Conservation (phyloP, 2,329 filamentous ascomycete species). For the Hymenoscyphus albidus region DNA sequence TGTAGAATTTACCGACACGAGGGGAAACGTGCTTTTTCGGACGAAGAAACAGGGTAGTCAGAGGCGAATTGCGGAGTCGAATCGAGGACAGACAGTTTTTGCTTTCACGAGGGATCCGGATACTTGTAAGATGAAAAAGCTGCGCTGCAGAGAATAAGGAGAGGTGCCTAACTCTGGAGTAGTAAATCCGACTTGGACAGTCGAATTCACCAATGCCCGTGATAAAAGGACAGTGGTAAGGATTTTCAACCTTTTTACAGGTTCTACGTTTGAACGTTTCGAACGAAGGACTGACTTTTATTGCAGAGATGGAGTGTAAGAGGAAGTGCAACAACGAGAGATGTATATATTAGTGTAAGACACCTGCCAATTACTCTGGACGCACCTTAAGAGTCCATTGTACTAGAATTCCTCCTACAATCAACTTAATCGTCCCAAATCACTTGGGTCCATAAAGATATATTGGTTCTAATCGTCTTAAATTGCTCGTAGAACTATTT, state of each 20-base stretch:
- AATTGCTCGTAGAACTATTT: too few relatives aligned
- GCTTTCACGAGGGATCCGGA: constrained; percentile 7
- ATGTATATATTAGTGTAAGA: constrained; percentile 12
- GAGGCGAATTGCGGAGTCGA: constrained; percentile 2
- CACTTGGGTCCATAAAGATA: too few relatives aligned
- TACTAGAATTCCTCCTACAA: too few relatives aligned
- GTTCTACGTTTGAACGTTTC: too few relatives aligned
- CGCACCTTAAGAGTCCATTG: too few relatives aligned
- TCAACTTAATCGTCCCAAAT: too few relatives aligned
- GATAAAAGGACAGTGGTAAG: constrained; percentile 8
- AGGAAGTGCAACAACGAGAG: constrained; percentile 4
- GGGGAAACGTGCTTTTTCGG: constrained; percentile 8
- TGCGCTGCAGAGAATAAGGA: neutral
- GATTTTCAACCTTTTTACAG: too few relatives aligned
- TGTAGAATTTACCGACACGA: constrained; percentile 10
- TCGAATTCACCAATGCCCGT: constrained; percentile 12
- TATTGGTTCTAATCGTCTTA: too few relatives aligned
- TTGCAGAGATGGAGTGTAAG: constrained; percentile 7
- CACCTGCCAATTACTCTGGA: neutral
- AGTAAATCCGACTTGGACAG: constrained; percentile 9
- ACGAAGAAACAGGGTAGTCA: constrained; percentile 7
- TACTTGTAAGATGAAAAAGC: neutral
- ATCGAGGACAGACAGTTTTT: constrained; percentile 9
- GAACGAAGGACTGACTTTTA: too few relatives aligned
- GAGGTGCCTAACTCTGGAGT: neutral